Evolutionary conservation across 768 basidiomycete species (phyloP), one percentile per base, ranked within the genome.

Genomic region (Kwoniella mangroviensis): DNA sequence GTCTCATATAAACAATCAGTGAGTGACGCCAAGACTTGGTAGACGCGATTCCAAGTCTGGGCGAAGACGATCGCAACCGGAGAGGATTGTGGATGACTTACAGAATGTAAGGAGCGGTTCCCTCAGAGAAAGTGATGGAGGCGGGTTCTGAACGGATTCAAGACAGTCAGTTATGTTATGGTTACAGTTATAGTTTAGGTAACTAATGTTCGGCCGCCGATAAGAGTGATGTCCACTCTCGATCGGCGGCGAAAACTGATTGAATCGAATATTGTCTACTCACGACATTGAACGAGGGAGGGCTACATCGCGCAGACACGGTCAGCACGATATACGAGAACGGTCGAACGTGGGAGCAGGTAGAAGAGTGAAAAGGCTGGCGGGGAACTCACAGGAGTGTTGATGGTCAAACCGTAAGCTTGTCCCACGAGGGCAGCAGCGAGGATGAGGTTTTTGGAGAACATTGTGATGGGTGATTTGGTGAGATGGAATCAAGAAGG

Each of bases 61-160:
- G 62, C 62, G 62, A 52, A 21, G 43, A 28, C 19, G 34, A n/a
- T n/a, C 21, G 17, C 5, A 5, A 17, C 7, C 7, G 40, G 19
- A 42, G 40, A 12, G 28, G 13, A 41, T 19, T 13, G 41, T 34
- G 54, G 45, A 19, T 52, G 67, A 7, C 80, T 77, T 63, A 79
- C 79, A 81, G 69, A 72, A 79, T 78, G 80, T 66, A 83, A 66
- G 78, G 80, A 45, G 72, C 51, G 19, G 72, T 75, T 60, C 79
- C 78, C 56, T 77, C 80, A 52, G 71, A 49, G 74, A 78, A 79
- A 28, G 72, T 66, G 71, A 80, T 65, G 19, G 64, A 67, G 28
- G 73, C 77, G 66, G 78, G 78, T 59, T 76, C 75, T 77, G 56
- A 21, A 28, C 5, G 24, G 63, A 28, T 12, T 21, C 19, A 2